phyloP scores from a whole-genome alignment of 1,284 basidiomycete genomes.

The Malassezia psittaci region DNA sequence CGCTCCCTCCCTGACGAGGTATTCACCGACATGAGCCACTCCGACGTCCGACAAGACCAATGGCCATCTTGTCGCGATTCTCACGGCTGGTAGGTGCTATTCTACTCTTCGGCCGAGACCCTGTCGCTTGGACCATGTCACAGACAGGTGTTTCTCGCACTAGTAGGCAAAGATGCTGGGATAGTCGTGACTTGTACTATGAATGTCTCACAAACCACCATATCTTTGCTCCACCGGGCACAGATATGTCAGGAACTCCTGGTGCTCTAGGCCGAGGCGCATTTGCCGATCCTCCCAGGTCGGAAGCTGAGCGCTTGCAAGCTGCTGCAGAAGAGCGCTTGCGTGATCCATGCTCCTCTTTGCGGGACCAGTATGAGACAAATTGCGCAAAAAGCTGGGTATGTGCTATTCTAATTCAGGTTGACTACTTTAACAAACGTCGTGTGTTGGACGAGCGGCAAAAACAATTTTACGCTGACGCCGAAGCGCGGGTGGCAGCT shows the following conservation, averaged over 20 bases:
- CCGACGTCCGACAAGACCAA: too few relatives aligned
- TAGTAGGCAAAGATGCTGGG: conserved; percentile 41
- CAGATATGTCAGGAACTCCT: conserved; percentile 38
- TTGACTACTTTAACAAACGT: conserved; percentile 47
- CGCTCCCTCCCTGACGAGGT: conserved; percentile 52
- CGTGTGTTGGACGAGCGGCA: conserved; percentile 43
- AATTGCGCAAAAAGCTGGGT: conserved; percentile 46
- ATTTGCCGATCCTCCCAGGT: conserved; percentile 21
- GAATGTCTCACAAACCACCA: conserved; percentile 31
- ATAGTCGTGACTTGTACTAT: conserved; percentile 39
- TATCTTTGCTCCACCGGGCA: conserved; percentile 38
- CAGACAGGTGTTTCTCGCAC: conserved; percentile 23
- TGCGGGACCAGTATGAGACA: conserved; percentile 32
- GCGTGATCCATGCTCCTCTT: conserved; percentile 34
- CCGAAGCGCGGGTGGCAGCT: conserved; percentile 7
- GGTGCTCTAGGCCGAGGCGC: conserved; percentile 28
- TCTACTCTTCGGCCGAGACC: neutral
- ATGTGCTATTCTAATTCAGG: conserved; percentile 24
- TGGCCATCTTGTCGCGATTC: too few relatives aligned
- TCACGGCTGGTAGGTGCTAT: too few relatives aligned
- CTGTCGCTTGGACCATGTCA: conserved; percentile 1
- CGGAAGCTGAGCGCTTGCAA: conserved; percentile 19
- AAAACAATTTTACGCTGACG: conserved; percentile 30
- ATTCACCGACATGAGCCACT: too few relatives aligned
- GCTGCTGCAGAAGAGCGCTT: conserved; percentile 20